These are phyloP conservation scores for Malassezia nana DNA, from an alignment of 1,284 basidiomycete species.

Conservation along the genomic window DNA sequence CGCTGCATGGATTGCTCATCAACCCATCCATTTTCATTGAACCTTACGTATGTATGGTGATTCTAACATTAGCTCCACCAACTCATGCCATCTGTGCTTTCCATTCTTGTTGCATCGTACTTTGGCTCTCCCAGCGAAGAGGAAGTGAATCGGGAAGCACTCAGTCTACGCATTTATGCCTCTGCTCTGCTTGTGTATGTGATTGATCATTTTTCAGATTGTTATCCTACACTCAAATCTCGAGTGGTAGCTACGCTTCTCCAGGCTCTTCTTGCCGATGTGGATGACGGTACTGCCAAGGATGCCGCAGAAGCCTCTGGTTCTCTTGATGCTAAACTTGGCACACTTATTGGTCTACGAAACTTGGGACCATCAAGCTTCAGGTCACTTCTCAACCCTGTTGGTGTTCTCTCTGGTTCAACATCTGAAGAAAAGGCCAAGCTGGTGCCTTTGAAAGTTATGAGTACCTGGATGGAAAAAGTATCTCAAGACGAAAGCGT, in stretches of 20 bases:
- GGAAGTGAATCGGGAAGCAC: constrained; percentile 16
- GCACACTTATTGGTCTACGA: constrained; percentile 38
- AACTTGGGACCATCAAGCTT: constrained; percentile 35
- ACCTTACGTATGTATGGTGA: constrained; percentile 65
- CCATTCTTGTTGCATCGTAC: constrained; percentile 74
- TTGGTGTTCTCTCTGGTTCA: constrained; percentile 1
- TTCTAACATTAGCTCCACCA: constrained; percentile 69
- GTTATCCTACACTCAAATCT: constrained; percentile 70
- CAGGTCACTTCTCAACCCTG: constrained; percentile 26
- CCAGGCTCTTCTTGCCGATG: constrained; percentile 63
- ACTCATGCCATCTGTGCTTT: constrained; percentile 82
- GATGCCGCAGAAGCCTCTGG: constrained; percentile 21
- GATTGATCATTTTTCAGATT: constrained; percentile 56
- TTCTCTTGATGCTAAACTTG: constrained; percentile 31
- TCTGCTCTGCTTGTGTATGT: constrained; percentile 66
- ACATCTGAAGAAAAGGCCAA: constrained; percentile 12
- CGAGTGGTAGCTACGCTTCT: constrained; percentile 86
- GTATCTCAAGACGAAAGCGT: neutral
- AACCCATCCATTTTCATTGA: constrained; percentile 86
- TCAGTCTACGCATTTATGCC: constrained; percentile 30
- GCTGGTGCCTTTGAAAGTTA: constrained; percentile 18
- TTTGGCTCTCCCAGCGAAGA: constrained; percentile 50
- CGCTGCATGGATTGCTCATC: constrained; percentile 35
- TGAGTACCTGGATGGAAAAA: constrained; percentile 28
- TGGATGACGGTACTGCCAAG: constrained; percentile 14